Base-by-base conservation (phyloP, 2,329 filamentous ascomycete species). In the Seiridium unicorne region DNA sequence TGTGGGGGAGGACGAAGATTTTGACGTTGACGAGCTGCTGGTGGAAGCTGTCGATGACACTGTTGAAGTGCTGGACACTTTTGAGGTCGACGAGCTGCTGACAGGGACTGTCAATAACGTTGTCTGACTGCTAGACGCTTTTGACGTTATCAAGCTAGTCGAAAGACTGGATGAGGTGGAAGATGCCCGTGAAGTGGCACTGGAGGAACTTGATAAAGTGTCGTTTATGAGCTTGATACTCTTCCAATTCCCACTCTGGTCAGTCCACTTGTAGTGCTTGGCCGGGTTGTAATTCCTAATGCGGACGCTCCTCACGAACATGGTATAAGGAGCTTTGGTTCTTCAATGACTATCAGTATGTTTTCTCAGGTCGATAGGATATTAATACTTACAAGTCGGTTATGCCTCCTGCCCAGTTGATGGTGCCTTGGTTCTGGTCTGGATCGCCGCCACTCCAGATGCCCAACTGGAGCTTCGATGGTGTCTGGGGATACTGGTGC, bases 221-320 rank as follows among this genome's bases (percentile, higher is more conserved):
- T 46, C 54, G 11, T 58, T 58, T 34, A 58, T 58, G 13, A 58
- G 48, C 49, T 61, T 47, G 44, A 61, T 55, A 31, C 60, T 58
- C 31, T 55, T 44, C 31, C 60, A 51, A 46, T 36, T 54, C 3
- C 60, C 60, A 65, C 70, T 68, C 58, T 62, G 69, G 51, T 71
- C 69, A 34, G 64, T 68, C 56, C 69, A 73, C 40, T 62, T 68
- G 48, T 72, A 73, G 35, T 70, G 60, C 59, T 66, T 69, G 3
- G 71, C 70, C 7, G 71, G 71, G 59, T 71, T 69, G 58, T 72
- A 72, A 61, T 72, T 72, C 13, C 66, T 72, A 55, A 73, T 73
- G 32, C 67, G 70, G 57, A 72, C 70, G 44, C 70, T 72, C 60
- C 65, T 67, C 18, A 73, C 69, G n/a, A 65, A 67, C 64, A 68